Evolutionary conservation across 495 filamentous ascomycete species (phyloP), one percentile per base, ranked within the genome.

Genomic region (Apodospora peruviana): DNA sequence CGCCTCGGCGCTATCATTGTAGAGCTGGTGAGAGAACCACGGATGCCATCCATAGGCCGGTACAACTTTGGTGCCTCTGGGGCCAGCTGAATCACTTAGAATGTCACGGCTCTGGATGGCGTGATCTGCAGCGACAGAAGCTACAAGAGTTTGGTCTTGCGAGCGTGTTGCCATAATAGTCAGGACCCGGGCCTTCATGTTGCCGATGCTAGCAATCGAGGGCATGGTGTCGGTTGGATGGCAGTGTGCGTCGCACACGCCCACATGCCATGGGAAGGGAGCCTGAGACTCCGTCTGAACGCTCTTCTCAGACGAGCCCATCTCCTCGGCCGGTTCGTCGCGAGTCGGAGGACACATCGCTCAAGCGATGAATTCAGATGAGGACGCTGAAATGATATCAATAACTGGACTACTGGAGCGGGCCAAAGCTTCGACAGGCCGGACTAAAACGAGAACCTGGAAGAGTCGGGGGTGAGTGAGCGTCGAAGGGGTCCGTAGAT

Each of bases 1-100:
- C 2, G 64, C 57, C 3, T 43, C 39, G 58, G 56, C 19, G 61
- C 52, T n/a, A 53, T 89, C 85, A 57, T 90, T 82, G 53, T 81
- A 80, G 47, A 95, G 78, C 52, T 94, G 86, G 61, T 98, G 77
- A 1, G 91, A 93, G 67, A 97, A 98, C 93, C 93, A 98, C 1
- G 94, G 94, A 65, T 98, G 93, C 90, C 91, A 96, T n/a, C 93
- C 93, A 69, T 96, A 98, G 23, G 83, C 84, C 0, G 93, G 91
- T 1, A 96, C 51, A 11, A 96, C 59, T 59, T 53, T 64, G n/a
- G n/a, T n/a, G n/a, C n/a, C n/a, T 56, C 54, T 43, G 60, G 53
- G 45, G 34, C 46, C 36, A 45, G 44, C 14, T 18, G 29, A 17
- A 32, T 16, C 14, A 16, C 21, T 38, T 20, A 62, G 24, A 11